Evolutionary conservation across 1,284 basidiomycete species (phyloP).

Genomic region (Paramarasmius palmivorus): DNA sequence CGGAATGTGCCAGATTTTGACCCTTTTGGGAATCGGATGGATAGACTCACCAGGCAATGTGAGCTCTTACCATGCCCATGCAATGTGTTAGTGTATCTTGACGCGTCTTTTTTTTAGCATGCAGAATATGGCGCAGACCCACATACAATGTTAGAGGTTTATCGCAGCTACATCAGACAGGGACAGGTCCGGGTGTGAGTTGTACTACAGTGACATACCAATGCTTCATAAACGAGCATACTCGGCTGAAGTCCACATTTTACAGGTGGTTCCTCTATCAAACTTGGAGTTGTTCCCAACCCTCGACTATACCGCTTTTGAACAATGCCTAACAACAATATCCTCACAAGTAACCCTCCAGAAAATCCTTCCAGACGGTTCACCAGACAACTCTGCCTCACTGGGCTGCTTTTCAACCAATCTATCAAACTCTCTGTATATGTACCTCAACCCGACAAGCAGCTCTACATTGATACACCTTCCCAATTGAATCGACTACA

Average conservation of each 20-base stretch:
- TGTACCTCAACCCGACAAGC: constrained; percentile 55
- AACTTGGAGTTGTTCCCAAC: constrained; percentile 64
- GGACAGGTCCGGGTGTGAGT: too few species aligned
- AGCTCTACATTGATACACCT: constrained; percentile 56
- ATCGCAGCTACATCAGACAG: too few species aligned
- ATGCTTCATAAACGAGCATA: too few species aligned
- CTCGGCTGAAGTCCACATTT: too few species aligned
- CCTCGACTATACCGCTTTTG: constrained; percentile 48
- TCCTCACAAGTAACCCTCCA: constrained; percentile 43
- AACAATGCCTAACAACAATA: constrained; percentile 49
- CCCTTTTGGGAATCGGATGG: constrained; percentile 57
- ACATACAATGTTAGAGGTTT: too few species aligned
- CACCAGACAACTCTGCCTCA: constrained; percentile 56
- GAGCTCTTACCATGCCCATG: constrained; percentile 15
- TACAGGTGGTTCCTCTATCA: constrained; percentile 53
- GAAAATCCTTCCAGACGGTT: constrained; percentile 47
- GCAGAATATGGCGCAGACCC: too few species aligned
- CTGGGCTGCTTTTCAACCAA: constrained; percentile 67
- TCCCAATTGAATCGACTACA: constrained; percentile 37
- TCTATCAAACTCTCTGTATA: constrained; percentile 56
- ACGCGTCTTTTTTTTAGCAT: background rate
- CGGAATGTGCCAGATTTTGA: constrained; percentile 15
- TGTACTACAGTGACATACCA: too few species aligned
- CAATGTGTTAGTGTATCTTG: background rate
- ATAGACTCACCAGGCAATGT: constrained; percentile 64